Conservation (phyloP, 2,329 filamentous ascomycete genomes). For the Fusarium continuum region DNA sequence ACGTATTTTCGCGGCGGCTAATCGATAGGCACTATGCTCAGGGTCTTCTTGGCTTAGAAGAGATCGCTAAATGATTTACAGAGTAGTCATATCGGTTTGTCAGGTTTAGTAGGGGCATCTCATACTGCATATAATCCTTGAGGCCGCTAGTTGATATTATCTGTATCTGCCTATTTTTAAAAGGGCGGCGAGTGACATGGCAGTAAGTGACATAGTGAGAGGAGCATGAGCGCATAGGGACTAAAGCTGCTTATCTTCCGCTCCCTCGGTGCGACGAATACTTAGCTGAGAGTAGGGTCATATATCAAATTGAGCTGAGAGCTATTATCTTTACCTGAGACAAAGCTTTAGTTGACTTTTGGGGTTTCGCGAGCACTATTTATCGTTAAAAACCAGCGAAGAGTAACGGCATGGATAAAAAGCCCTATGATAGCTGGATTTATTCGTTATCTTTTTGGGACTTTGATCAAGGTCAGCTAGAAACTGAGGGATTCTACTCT, state of each 20-base stretch:
- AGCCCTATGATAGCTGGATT: neutral
- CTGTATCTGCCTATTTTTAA: neutral
- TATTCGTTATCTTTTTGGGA: neutral
- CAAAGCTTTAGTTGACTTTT: neutral
- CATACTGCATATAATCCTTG: neutral
- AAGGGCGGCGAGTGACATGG: neutral
- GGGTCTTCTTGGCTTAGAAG: neutral
- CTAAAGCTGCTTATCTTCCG: neutral
- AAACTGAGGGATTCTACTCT: fast-evolving
- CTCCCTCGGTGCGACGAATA: neutral
- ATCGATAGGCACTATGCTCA: neutral
- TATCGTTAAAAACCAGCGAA: neutral
- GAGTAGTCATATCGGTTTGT: neutral
- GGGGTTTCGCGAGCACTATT: neutral
- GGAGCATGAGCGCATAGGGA: neutral
- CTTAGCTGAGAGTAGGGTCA: neutral
- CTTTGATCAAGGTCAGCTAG: neutral
- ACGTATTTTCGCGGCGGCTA: neutral
- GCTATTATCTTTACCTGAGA: neutral
- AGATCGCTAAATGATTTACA: neutral
- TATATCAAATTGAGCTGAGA: neutral
- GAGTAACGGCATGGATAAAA: neutral
- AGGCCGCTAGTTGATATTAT: neutral
- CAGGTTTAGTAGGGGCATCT: neutral
- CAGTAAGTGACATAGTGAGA: neutral